Base-by-base conservation (phyloP, 345 rosid species). In the Melaleuca alternifolia region DNA sequence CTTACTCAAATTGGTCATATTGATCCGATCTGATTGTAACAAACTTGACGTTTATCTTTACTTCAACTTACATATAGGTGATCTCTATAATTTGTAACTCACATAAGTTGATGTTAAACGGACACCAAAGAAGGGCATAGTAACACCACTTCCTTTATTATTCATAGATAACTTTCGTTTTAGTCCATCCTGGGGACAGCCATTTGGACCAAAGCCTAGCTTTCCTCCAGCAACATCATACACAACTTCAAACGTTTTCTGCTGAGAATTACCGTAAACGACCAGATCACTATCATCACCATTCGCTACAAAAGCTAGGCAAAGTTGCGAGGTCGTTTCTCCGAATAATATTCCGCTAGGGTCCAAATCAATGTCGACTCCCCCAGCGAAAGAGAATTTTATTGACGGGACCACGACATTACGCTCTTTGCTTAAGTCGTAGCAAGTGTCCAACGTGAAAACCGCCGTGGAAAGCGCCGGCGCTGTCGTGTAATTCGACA, bases 391-490 rank as follows among this genome's bases (percentile, higher is more conserved):
- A 41, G 28, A 50, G 77, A 91, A 20, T 9, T 53, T n/a, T 26
- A 88, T 85, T n/a, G 56, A 62, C 0, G 92, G 91, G 20, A 88
- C 50, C 7, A 3, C 1, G 4, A 82, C 21, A 3, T 84, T 54
- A 1, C 26, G 48, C 21, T 65, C 59, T 2, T 50, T 20, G 81
- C 91, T 88, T 1, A 88, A 37, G 62, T 89, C 87, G 51, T 89
- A 91, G 61, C 91, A 91, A 1, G 93, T 90, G 59, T 89, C 91
- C 5, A 87, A 51, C 2, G 81, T 84, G 6, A 87, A 85, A 4
- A n/a, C 23, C 20, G 75, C n/a, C n/a, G n/a, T n/a, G n/a, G n/a
- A n/a, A n/a, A n/a, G n/a, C n/a, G n/a, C 87, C 1, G 65, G 86
- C 1, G 88, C 81, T 30, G 28, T 16, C 1, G 89, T 88, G 71